Conservation (phyloP, 768 basidiomycete genomes). For the Guyanaporus albipodus region DNA sequence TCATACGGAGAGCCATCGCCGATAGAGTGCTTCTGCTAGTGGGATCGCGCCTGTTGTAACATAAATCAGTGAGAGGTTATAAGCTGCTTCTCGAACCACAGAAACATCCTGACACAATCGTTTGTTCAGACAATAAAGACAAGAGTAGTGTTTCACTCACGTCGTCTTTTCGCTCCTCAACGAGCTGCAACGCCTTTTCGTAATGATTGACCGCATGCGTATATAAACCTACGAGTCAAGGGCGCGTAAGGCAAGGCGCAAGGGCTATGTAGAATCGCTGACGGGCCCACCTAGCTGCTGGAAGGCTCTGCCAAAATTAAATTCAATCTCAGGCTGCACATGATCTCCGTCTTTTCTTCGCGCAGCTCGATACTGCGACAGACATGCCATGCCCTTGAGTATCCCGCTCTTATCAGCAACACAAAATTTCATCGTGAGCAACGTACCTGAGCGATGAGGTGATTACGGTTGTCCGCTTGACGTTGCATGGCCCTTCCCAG, state of each 20-base stretch:
- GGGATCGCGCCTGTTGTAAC: conserved; percentile 71
- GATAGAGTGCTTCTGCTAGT: conserved; percentile 65
- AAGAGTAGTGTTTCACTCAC: background rate
- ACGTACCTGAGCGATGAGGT: conserved; percentile 48
- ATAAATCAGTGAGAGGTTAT: conserved; percentile 78
- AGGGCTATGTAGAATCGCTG: background rate
- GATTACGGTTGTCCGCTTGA: conserved; percentile 91
- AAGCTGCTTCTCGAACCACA: conserved; percentile 13
- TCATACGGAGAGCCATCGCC: conserved; percentile 80
- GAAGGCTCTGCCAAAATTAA: conserved; percentile 88
- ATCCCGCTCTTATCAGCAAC: background rate
- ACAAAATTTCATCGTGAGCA: background rate
- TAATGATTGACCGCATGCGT: conserved; percentile 85
- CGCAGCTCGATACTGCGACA: conserved; percentile 74
- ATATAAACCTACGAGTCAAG: conserved; percentile 54
- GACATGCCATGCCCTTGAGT: conserved; percentile 76
- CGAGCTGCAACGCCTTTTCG: conserved; percentile 64
- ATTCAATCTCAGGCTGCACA: conserved; percentile 74
- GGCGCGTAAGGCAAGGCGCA: background rate
- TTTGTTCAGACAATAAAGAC: background rate
- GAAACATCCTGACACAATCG: conserved; percentile 1
- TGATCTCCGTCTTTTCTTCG: conserved; percentile 41
- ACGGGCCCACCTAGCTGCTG: conserved; percentile 30
- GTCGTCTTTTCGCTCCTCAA: conserved; percentile 34
- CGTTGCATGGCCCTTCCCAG: conserved; percentile 89